Evolutionary conservation across 1,139 yeast species (phyloP).

Genomic region (Sugiyamaella pinicola): DNA sequence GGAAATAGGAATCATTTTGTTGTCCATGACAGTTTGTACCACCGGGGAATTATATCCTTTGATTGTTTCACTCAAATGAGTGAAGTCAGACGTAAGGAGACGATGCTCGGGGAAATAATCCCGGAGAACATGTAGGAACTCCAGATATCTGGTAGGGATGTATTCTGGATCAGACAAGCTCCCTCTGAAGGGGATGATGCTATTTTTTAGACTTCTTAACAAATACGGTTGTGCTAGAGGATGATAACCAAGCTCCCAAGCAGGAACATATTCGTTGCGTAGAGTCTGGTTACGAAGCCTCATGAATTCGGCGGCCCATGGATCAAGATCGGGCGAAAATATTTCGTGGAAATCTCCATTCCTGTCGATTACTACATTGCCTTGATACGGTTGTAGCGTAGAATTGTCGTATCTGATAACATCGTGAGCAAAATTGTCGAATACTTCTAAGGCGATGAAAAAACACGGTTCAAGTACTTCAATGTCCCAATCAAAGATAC

Average conservation of each 20-base stretch:
- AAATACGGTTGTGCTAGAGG: conserved; percentile 44
- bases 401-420: conserved; percentile 71
- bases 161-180: conserved; percentile 74
- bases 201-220: conserved; percentile 42
- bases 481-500: conserved; percentile 74
- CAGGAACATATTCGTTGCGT: conserved; percentile 40
- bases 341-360: conserved; percentile 78
- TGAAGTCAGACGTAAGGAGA: conserved; percentile 72
- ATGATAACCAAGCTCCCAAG: conserved; percentile 42
- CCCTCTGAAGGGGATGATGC: conserved; percentile 62
- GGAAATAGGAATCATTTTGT: conserved; percentile 66
- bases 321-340: conserved; percentile 68
- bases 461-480: conserved; percentile 71
- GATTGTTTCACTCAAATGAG: conserved; percentile 61
- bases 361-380: conserved; percentile 72
- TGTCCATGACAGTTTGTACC: conserved; percentile 75
- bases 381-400: conserved; percentile 73
- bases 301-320: conserved; percentile 58
- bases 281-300: conserved; percentile 51
- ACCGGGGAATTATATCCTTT: conserved; percentile 77
- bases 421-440: conserved; percentile 85
- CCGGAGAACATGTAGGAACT: conserved; percentile 65
- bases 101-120: conserved; percentile 75
- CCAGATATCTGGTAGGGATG: conserved; percentile 73
- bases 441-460: conserved; percentile 79